These are phyloP conservation scores for Vitis riparia DNA, from an alignment of 164 flowering plant species.

Conservation along the genomic window DNA sequence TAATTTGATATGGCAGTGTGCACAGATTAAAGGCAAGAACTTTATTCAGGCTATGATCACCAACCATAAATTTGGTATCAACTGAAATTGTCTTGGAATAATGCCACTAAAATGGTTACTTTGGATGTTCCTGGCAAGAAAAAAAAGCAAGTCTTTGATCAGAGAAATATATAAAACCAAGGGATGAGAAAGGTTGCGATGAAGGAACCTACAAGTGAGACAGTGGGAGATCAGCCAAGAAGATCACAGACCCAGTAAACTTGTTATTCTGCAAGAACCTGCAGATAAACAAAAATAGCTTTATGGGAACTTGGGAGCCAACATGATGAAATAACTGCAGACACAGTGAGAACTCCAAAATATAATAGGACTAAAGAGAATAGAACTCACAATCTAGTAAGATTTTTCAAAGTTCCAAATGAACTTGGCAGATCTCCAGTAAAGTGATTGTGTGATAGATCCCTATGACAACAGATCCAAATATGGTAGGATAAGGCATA, in stretches of 20 bases:
- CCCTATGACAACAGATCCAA: constrained; percentile 44
- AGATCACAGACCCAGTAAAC: constrained; percentile 77
- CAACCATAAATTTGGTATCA: constrained; percentile 62
- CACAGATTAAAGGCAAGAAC: background rate
- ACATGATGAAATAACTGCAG: background rate
- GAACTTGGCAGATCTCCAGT: constrained; percentile 82
- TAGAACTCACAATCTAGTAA: constrained; percentile 59
- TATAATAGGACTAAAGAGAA: background rate
- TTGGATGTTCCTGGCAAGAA: constrained; percentile 65
- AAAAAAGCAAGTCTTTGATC: background rate
- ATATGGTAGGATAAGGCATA: background rate
- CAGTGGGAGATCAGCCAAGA: constrained; percentile 63
- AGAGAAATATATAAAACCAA: background rate
- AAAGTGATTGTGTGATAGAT: constrained; percentile 66
- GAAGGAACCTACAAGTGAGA: constrained; percentile 54
- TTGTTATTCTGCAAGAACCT: constrained; percentile 73
- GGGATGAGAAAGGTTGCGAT: background rate
- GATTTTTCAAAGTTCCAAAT: constrained; percentile 55
- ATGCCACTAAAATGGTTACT: constrained; percentile 76
- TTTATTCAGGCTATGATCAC: constrained; percentile 1
- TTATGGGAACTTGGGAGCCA: background rate
- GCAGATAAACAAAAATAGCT: constrained; percentile 16
- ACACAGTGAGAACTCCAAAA: background rate
- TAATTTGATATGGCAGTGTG: background rate
- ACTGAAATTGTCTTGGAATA: constrained; percentile 62